Conservation (phyloP, 1,284 basidiomycete genomes). For the Naganishia albida region DNA sequence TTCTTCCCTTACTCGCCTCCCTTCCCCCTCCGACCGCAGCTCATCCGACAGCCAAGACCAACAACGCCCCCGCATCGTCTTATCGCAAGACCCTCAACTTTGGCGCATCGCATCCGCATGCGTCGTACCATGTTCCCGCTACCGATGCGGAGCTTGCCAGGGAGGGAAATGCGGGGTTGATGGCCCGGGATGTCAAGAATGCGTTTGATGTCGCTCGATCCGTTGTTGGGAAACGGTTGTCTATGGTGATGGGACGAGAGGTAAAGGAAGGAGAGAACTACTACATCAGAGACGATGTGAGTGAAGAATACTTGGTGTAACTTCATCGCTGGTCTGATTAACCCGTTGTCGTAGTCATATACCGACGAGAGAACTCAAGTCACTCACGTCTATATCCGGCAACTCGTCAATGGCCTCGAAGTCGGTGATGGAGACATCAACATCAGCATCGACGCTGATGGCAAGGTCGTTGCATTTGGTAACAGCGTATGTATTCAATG, state of each 20-base stretch:
- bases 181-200: slow-evolving; percentile 28
- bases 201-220: slow-evolving; percentile 64
- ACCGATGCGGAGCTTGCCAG: background rate
- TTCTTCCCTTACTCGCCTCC: slow-evolving; percentile 50
- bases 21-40: slow-evolving; percentile 36
- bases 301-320: slow-evolving; percentile 36
- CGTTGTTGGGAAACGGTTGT: slow-evolving; percentile 59
- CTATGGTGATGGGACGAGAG: slow-evolving; percentile 34
- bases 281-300: slow-evolving; percentile 54
- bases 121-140: slow-evolving; percentile 58
- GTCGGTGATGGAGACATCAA: slow-evolving; percentile 87
- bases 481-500: slow-evolving; percentile 64
- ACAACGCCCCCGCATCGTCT: slow-evolving; percentile 40
- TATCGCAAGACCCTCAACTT: slow-evolving; percentile 56
- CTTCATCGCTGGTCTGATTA: background rate
- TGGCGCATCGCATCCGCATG: slow-evolving; percentile 71
- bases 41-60: slow-evolving; percentile 33
- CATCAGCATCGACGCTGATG: slow-evolving; percentile 74
- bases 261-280: slow-evolving; percentile 43
- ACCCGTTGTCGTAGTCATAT: slow-evolving; percentile 66
- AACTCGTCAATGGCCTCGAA: slow-evolving; percentile 77
- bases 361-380: slow-evolving; percentile 79
- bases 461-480: slow-evolving; percentile 74
- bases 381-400: slow-evolving; percentile 78
- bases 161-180: slow-evolving; percentile 4